These are phyloP conservation scores for Sporothrix pseudoabietina DNA, from an alignment of 2,329 filamentous ascomycete genomes.

Conservation along the genomic window DNA sequence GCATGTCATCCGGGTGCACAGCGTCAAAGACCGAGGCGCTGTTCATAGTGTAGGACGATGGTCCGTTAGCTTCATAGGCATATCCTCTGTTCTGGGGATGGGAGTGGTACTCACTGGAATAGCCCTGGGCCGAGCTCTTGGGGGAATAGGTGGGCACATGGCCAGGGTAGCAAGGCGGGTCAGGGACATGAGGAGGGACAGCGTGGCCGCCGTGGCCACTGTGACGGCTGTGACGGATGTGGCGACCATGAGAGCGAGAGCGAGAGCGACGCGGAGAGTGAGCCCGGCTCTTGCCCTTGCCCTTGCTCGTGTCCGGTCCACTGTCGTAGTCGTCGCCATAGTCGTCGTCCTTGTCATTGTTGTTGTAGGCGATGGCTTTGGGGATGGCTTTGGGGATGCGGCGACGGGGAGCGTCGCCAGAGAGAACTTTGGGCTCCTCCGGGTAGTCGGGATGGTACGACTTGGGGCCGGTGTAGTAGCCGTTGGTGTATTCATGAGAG, in stretches of 20 bases:
- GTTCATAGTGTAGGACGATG: neutral
- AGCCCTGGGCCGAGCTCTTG: neutral
- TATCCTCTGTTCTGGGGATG: neutral
- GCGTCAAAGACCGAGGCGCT: neutral
- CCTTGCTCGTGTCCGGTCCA: neutral
- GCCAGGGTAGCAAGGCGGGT: neutral
- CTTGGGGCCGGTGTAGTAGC: constrained; percentile 3
- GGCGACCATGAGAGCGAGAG: neutral
- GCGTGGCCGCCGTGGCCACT: neutral
- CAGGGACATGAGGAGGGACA: neutral
- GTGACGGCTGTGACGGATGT: neutral
- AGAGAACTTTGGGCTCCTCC: neutral
- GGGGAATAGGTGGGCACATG: neutral
- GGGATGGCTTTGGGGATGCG: neutral
- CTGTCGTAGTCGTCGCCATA: neutral
- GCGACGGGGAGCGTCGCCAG: neutral
- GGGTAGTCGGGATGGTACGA: neutral
- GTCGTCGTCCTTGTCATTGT: no score
- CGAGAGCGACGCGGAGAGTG: neutral
- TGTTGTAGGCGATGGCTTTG: neutral
- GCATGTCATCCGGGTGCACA: neutral
- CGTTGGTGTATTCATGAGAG: constrained; percentile 8
- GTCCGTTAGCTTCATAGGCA: neutral
- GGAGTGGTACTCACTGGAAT: neutral
- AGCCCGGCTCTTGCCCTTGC: neutral